Conservation (phyloP, 2,329 filamentous ascomycete species). For the Chaetomium sp. region DNA sequence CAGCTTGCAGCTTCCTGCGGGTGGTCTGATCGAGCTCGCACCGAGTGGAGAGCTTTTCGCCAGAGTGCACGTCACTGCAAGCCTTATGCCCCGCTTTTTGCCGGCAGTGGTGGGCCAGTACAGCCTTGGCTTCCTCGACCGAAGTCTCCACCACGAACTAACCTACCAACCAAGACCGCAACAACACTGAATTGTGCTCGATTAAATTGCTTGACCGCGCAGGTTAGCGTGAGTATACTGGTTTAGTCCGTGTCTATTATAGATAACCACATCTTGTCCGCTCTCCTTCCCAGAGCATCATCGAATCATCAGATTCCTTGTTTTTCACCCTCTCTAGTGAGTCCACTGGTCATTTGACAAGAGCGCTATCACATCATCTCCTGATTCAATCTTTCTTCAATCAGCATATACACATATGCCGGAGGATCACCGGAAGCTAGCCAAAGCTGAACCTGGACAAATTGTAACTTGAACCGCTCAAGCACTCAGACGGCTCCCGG, state of each 20-base stretch:
- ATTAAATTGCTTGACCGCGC: not conserved
- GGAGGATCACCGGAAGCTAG: too few relatives aligned
- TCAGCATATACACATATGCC: too few relatives aligned
- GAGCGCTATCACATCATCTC: too few relatives aligned
- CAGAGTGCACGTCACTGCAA: conserved; percentile 16
- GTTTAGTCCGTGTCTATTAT: not conserved
- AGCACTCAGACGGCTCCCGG: too few relatives aligned
- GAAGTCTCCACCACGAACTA: not conserved
- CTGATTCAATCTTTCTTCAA: too few relatives aligned
- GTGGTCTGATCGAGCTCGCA: conserved; percentile 19
- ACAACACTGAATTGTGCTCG: not conserved
- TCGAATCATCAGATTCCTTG: too few relatives aligned
- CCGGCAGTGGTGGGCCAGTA: not conserved
- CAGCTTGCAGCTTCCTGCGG: not conserved
- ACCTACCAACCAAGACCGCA: not conserved
- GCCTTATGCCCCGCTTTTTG: conserved; percentile 15
- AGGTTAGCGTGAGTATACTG: not conserved
- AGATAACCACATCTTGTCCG: not conserved
- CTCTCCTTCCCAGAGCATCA: too few relatives aligned
- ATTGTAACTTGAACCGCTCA: too few relatives aligned
- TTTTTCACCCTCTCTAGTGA: too few relatives aligned
- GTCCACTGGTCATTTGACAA: too few relatives aligned
- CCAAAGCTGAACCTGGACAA: too few relatives aligned
- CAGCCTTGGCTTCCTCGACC: not conserved
- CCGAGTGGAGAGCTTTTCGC: conserved; percentile 21